These are phyloP conservation scores for Umbilicaria muhlenbergii DNA, from an alignment of 495 filamentous ascomycete species.

Conservation along the genomic window DNA sequence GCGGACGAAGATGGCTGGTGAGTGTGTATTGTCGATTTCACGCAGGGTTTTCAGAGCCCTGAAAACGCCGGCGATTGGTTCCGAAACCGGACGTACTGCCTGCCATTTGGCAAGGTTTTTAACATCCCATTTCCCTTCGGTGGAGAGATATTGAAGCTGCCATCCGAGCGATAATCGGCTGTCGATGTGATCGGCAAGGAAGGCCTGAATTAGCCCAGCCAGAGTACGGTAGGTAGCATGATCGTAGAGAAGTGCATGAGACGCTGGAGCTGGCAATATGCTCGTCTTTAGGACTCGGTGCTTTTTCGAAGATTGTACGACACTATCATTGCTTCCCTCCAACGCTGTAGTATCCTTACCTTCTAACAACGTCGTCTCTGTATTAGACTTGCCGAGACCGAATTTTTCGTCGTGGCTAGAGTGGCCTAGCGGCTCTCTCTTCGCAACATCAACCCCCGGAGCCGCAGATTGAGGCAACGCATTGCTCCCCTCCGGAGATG, in stretches of 20 bases:
- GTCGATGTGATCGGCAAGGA: constrained; percentile 59
- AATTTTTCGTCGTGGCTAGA: too few relatives aligned
- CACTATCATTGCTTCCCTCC: too few relatives aligned
- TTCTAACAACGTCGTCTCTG: too few relatives aligned
- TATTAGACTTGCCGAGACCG: too few relatives aligned
- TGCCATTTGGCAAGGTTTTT: constrained; percentile 93
- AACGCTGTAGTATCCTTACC: too few relatives aligned
- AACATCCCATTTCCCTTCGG: constrained; percentile 91
- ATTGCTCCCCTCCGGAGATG: too few relatives aligned
- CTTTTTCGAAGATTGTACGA: constrained; percentile 2
- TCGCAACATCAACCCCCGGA: too few relatives aligned
- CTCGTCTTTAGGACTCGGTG: constrained; percentile 46
- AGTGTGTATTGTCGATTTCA: constrained; percentile 72
- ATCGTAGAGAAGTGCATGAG: constrained; percentile 73
- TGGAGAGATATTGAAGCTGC: constrained; percentile 77
- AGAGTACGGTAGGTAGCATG: constrained; percentile 59
- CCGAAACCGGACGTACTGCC: constrained; percentile 58
- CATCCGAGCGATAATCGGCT: constrained; percentile 66
- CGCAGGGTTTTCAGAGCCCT: constrained; percentile 78
- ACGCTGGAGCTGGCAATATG: constrained; percentile 62
- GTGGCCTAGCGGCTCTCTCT: too few relatives aligned
- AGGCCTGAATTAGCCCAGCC: constrained; percentile 67
- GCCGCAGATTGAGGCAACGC: too few relatives aligned
- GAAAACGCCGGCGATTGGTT: constrained; percentile 59
- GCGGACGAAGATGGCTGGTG: constrained; percentile 54